These are phyloP conservation scores for Pisolithus orientalis DNA, from an alignment of 768 basidiomycete genomes.

Conservation along the genomic window DNA sequence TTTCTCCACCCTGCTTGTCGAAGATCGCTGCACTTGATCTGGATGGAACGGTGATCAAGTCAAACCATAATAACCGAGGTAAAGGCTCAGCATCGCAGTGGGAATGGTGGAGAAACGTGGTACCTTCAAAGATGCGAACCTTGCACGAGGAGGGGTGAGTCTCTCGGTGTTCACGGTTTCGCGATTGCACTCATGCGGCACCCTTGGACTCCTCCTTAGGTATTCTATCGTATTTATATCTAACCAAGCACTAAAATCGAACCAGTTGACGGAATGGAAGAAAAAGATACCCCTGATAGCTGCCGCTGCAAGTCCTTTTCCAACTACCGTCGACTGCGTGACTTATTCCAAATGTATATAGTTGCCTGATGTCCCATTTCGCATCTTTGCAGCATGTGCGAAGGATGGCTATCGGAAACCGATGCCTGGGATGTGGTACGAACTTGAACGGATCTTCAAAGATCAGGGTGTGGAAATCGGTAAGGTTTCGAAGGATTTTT, in stretches of 20 bases:
- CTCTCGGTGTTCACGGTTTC: neutral
- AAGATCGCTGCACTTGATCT: slow-evolving; percentile 81
- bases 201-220: slow-evolving; percentile 27
- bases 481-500: slow-evolving; percentile 21
- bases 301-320: slow-evolving; percentile 39
- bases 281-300: slow-evolving; percentile 69
- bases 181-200: neutral
- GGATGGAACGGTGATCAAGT: slow-evolving; percentile 81
- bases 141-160: slow-evolving; percentile 56
- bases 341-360: slow-evolving; percentile 31
- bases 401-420: slow-evolving; percentile 82
- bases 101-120: slow-evolving; percentile 65
- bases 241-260: slow-evolving; percentile 62
- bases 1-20: slow-evolving; percentile 28
- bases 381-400: slow-evolving; percentile 68
- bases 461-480: slow-evolving; percentile 60
- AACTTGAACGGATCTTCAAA: slow-evolving; percentile 56
- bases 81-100: slow-evolving; percentile 32
- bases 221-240: slow-evolving; percentile 72
- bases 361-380: slow-evolving; percentile 73
- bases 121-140: slow-evolving; percentile 59
- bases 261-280: slow-evolving; percentile 59
- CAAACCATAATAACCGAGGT: slow-evolving; percentile 24
- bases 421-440: slow-evolving; percentile 81
- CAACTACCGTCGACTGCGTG: neutral